A percentile compares a stretch with the other conserved stretches of the same genome.
These are phyloP conservation scores for Amaranthus cruentus DNA, from an alignment of 148 eudicot genomes.

Conservation along the genomic window DNA sequence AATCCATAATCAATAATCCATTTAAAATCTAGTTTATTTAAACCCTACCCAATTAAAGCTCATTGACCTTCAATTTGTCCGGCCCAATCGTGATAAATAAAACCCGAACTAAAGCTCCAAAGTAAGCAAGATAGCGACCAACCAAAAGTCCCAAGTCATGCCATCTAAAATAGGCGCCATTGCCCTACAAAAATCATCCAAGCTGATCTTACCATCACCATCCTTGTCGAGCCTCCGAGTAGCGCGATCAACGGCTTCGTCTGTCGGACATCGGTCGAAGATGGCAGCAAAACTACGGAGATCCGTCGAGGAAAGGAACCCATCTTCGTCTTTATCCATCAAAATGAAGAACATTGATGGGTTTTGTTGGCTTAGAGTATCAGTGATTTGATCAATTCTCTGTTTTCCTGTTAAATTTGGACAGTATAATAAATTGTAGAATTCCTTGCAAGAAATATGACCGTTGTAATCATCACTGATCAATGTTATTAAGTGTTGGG, in stretches of 20 bases:
- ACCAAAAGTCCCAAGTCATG: constrained; percentile 18
- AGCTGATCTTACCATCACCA: constrained; percentile 2
- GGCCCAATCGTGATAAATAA: too few relatives aligned
- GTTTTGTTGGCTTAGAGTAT: background rate
- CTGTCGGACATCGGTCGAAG: background rate
- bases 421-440: constrained; percentile 8
- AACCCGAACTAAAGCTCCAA: background rate
- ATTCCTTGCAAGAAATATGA: background rate
- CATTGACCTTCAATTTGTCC: too few relatives aligned
- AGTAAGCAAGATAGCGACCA: constrained; percentile 13
- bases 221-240: background rate
- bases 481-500: background rate
- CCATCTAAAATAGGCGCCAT: constrained; percentile 7
- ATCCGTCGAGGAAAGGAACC: constrained; percentile 4
- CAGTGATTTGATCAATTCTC: background rate
- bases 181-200: background rate
- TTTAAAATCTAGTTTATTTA: too few relatives aligned
- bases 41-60: too few relatives aligned
- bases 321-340: constrained; percentile 9
- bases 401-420: background rate
- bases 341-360: constrained; percentile 8
- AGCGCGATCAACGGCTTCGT: background rate
- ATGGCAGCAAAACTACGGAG: background rate
- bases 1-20: too few relatives aligned
- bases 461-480: background rate